Evolutionary conservation across 1,284 basidiomycete species (phyloP).

Genomic region (Chondrostereum purpureum): DNA sequence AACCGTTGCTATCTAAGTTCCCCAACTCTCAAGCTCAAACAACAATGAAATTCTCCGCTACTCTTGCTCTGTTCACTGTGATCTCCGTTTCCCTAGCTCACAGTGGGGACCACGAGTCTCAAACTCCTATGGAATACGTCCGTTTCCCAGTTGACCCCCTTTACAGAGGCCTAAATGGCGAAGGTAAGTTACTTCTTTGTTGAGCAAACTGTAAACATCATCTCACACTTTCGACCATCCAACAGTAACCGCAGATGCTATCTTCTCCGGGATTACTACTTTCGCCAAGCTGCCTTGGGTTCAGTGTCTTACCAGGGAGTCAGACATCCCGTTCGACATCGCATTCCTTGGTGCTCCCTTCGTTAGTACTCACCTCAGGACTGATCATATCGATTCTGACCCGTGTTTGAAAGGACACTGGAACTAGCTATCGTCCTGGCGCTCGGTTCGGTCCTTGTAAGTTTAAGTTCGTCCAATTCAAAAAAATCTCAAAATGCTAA

Average conservation of each 20-base stretch:
- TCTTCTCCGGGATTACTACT: constrained; percentile 71
- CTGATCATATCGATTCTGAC: constrained; percentile 7
- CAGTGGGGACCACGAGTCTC: constrained; percentile 37
- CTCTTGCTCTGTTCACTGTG: constrained; percentile 17
- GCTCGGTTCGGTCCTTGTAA: constrained; percentile 67
- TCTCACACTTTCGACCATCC: constrained; percentile 10
- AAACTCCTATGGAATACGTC: constrained; percentile 59
- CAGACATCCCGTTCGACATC: constrained; percentile 56
- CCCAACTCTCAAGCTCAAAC: constrained; percentile 5
- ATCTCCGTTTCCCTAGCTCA: constrained; percentile 26
- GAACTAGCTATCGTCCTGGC: constrained; percentile 70
- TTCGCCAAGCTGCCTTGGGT: constrained; percentile 74
- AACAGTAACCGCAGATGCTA: constrained; percentile 59
- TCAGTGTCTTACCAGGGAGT: constrained; percentile 59
- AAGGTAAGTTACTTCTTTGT: constrained; percentile 32
- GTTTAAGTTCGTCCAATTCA: neutral
- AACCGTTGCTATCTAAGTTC: constrained; percentile 1
- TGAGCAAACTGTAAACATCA: neutral
- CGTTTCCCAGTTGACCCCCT: constrained; percentile 53
- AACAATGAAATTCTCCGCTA: constrained; percentile 24
- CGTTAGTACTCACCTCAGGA: constrained; percentile 37
- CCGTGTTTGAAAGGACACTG: constrained; percentile 60
- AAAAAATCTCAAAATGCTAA: constrained; percentile 1
- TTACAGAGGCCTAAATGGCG: constrained; percentile 45
- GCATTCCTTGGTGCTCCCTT: constrained; percentile 78